Base-by-base conservation (phyloP, 2,329 filamentous ascomycete genomes). In the Calonectria henricotiae region DNA sequence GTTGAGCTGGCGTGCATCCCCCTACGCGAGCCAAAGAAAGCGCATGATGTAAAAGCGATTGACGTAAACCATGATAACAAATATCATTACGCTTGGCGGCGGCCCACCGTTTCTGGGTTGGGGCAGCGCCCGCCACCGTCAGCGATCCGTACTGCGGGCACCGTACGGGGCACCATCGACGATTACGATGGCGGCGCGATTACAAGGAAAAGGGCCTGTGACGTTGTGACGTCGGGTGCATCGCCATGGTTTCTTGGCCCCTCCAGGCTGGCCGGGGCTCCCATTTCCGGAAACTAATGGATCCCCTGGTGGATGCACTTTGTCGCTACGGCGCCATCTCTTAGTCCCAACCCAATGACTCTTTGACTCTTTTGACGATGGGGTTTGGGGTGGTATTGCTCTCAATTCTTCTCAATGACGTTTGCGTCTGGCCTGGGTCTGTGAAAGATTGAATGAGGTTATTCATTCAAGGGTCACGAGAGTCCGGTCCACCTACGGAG, bases 151-250 rank as follows among this genome's bases (percentile, higher is more conserved):
- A 60, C 55, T 41, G 35, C 35, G 35, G 51, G 12, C 30, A 32
- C 51, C 51, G 30, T 27, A 49, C 13, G 25, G 30, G 30, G 49
- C 47, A 54, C 30, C 30, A 37, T n/a, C n/a, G 51, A 23, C 51
- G 17, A 55, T 30, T 55, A 37, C 32, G 51, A 55, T 54, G 47
- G 15, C 49, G 44, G 15, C 25, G 46, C 46, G 23, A 49, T 49
- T 27, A 5, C 23, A 49, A 13, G 46, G 13, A 17, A 9, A 15
- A 37, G 20, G 12, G 46, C 20, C 67, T 65, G 67, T 69, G 67
- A 69, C 67, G 67, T 69, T 65, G 67, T 69, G 67, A 69, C 67
- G 67, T 69, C 62, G 47, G 25, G 20, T 49, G 60, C 41, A 44
- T 58, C 20, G 41, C 39, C 49, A 30, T 60, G 47, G 37, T 39